These are phyloP conservation scores for Calonectria hawksworthii DNA, from an alignment of 2,329 filamentous ascomycete genomes.

Conservation along the genomic window DNA sequence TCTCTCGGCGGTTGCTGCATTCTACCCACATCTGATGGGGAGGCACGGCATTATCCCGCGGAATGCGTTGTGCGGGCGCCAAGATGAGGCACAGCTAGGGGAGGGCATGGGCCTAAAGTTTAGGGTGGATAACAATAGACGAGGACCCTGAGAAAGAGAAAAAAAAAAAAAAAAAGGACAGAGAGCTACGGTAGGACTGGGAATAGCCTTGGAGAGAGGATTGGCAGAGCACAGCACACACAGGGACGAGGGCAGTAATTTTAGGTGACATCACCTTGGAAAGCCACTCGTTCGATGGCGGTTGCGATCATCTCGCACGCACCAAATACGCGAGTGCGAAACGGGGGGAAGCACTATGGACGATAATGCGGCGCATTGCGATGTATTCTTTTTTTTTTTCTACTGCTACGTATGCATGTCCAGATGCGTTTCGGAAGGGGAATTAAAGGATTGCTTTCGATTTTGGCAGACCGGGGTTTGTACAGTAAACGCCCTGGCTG, in stretches of 20 bases:
- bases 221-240: background rate
- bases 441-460: slow-evolving; percentile 9
- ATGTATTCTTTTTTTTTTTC: background rate
- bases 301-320: slow-evolving; percentile 27
- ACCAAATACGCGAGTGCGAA: background rate
- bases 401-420: background rate
- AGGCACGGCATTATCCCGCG: background rate
- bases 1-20: background rate
- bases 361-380: slow-evolving; percentile 22
- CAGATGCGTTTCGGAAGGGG: background rate
- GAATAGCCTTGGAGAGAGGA: background rate
- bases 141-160: slow-evolving; percentile 4
- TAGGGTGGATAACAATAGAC: background rate
- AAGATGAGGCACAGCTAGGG: slow-evolving; percentile 5
- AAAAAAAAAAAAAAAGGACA: background rate
- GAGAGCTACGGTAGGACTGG: background rate
- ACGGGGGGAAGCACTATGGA: slow-evolving; percentile 1
- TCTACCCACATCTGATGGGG: background rate
- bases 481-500: background rate
- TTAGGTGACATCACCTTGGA: slow-evolving; percentile 34
- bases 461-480: slow-evolving; percentile 11
- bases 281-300: slow-evolving; percentile 33
- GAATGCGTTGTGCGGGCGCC: slow-evolving; percentile 6
- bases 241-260: slow-evolving; percentile 32
- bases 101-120: background rate